Evolutionary conservation across 192 early-diverging fungal genomes (phyloP).

Genomic region (Cladochytrium replicatum): DNA sequence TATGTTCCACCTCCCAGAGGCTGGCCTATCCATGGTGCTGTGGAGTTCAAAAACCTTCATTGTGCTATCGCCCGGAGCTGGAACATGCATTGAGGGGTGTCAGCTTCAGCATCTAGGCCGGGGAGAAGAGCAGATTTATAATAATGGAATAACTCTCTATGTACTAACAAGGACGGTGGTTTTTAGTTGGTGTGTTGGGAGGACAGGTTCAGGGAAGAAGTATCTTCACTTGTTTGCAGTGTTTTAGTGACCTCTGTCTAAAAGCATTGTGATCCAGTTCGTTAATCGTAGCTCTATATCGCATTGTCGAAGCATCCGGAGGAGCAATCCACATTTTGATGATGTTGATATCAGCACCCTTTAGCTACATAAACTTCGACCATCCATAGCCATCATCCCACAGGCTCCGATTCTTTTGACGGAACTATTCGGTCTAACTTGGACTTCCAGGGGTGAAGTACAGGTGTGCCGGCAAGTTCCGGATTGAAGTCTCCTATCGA

Average conservation of each 20-base stretch:
- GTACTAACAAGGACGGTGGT: too few relatives aligned
- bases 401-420: conserved; percentile 43
- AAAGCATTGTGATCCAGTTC: conserved; percentile 49
- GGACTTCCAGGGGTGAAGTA: conserved; percentile 44
- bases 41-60: conserved; percentile 49
- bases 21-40: conserved; percentile 23
- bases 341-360: conserved; percentile 39
- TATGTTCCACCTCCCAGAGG: background rate
- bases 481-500: conserved; percentile 26
- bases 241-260: conserved; percentile 53
- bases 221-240: conserved; percentile 36
- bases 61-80: too few relatives aligned
- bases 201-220: conserved; percentile 71
- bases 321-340: conserved; percentile 54
- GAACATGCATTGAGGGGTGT: conserved; percentile 57
- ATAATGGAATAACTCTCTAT: too few relatives aligned
- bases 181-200: conserved; percentile 67
- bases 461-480: conserved; percentile 41
- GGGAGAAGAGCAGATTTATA: too few relatives aligned
- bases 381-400: conserved; percentile 39
- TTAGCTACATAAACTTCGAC: conserved; percentile 46
- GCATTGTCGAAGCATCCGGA: conserved; percentile 47
- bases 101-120: conserved; percentile 51
- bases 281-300: conserved; percentile 35
- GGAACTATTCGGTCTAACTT: conserved; percentile 64